phyloP scores from a whole-genome alignment of 108 stramenopile genomes.

The Chaetoceros muelleri region DNA sequence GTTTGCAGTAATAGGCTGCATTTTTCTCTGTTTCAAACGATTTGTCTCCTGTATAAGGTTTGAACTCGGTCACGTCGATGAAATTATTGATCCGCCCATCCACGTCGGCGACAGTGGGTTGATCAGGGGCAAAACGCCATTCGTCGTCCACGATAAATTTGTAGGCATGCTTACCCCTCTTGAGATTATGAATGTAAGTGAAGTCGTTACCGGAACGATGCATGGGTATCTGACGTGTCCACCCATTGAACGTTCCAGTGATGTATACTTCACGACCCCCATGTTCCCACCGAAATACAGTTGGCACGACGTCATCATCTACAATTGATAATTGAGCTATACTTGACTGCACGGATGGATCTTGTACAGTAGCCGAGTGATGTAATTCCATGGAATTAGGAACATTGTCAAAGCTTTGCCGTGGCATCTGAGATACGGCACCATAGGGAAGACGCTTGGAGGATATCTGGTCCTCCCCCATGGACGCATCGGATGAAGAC shows the following conservation, averaged over 20 bases:
- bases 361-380: neutral
- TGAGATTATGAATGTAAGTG: conserved; percentile 97
- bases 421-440: too few species aligned
- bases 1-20: conserved; percentile 47
- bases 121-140: conserved; percentile 94
- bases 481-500: neutral
- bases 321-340: conserved; percentile 1
- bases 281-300: conserved; percentile 99
- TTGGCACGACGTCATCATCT: conserved; percentile 90
- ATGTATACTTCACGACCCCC: conserved; percentile 97
- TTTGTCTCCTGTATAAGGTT: conserved; percentile 88
- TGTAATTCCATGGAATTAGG: too few species aligned
- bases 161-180: conserved; percentile 93
- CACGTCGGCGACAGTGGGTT: conserved; percentile 96
- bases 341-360: neutral
- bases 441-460: too few species aligned
- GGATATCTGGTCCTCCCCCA: too few species aligned
- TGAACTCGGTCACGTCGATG: conserved; percentile 97
- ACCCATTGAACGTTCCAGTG: conserved; percentile 98
- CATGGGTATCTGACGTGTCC: conserved; percentile 98
- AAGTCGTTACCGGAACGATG: conserved; percentile 99
- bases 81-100: conserved; percentile 99
- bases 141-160: conserved; percentile 99
- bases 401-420: too few species aligned
- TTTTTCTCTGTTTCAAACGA: conserved; percentile 79